Evolutionary conservation across 805 yeast genomes (phyloP).

Genomic region (Spathaspora girioi): DNA sequence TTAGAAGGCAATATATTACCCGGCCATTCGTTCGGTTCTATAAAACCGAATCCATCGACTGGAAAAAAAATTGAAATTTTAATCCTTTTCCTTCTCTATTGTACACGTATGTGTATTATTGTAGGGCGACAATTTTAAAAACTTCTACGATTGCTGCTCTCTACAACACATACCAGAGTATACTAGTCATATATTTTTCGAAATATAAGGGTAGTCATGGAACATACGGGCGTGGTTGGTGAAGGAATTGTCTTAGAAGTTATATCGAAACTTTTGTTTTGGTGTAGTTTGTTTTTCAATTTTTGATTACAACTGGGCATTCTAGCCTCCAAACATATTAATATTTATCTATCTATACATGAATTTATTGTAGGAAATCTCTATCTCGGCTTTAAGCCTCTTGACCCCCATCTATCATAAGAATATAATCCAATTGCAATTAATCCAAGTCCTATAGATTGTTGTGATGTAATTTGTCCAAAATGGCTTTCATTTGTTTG

Average conservation of each 20-base stretch:
- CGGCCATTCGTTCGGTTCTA: constrained; percentile 14
- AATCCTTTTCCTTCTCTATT: constrained; percentile 24
- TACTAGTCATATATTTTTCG: constrained; percentile 25
- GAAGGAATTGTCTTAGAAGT: constrained; percentile 1
- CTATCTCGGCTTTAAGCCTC: constrained; percentile 13
- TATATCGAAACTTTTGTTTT: not conserved
- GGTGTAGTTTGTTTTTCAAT: not conserved
- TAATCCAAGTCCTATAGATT: constrained; percentile 45
- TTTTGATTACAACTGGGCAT: constrained; percentile 24
- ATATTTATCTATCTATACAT: not conserved
- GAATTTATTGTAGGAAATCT: not conserved
- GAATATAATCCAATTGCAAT: constrained; percentile 56
- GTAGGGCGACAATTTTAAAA: constrained; percentile 40
- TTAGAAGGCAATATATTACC: constrained; percentile 13
- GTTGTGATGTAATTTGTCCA: constrained; percentile 40
- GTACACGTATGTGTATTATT: constrained; percentile 49
- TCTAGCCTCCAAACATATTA: constrained; percentile 40
- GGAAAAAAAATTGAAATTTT: not conserved
- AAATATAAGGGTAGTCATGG: constrained; percentile 32
- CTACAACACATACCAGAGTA: constrained; percentile 49
- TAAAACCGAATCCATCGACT: constrained; percentile 2
- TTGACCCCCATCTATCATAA: constrained; percentile 62
- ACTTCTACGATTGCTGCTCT: constrained; percentile 41
- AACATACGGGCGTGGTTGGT: constrained; percentile 36
- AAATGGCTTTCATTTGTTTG: constrained; percentile 24